These are phyloP conservation scores for Suillus subalutaceus DNA, from an alignment of 768 basidiomycete genomes.

Conservation along the genomic window DNA sequence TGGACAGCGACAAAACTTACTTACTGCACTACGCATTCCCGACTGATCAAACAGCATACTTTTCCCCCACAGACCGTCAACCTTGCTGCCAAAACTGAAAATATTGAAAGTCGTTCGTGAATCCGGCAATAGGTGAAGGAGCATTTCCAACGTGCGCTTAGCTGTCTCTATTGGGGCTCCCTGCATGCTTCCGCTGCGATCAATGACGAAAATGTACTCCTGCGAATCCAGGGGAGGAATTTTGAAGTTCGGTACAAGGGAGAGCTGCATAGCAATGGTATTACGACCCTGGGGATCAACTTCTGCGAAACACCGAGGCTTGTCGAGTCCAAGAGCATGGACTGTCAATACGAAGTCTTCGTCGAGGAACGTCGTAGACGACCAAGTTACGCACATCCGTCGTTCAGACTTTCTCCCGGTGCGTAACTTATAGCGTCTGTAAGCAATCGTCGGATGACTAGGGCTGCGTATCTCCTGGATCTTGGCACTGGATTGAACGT, in stretches of 20 bases:
- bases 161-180: constrained; percentile 46
- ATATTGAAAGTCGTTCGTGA: constrained; percentile 54
- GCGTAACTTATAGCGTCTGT: constrained; percentile 38
- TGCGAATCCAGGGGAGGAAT: constrained; percentile 45
- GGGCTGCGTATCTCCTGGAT: constrained; percentile 47
- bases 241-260: constrained; percentile 54
- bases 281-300: constrained; percentile 25
- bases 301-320: constrained; percentile 61
- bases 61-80: constrained; percentile 36
- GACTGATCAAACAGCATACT: constrained; percentile 36
- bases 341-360: constrained; percentile 56
- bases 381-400: constrained; percentile 42
- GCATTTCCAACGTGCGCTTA: constrained; percentile 46
- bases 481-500: constrained; percentile 52
- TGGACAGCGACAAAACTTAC: background rate
- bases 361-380: constrained; percentile 45
- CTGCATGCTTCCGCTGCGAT: constrained; percentile 59
- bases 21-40: constrained; percentile 41
- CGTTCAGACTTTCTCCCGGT: constrained; percentile 40
- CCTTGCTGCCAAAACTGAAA: constrained; percentile 49
- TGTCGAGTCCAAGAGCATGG: constrained; percentile 50
- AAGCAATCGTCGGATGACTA: constrained; percentile 41
- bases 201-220: constrained; percentile 65
- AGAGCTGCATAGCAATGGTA: constrained; percentile 54
- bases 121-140: constrained; percentile 52